Conservation (phyloP, 306 rosid species). For the Inga leiocalycina region DNA sequence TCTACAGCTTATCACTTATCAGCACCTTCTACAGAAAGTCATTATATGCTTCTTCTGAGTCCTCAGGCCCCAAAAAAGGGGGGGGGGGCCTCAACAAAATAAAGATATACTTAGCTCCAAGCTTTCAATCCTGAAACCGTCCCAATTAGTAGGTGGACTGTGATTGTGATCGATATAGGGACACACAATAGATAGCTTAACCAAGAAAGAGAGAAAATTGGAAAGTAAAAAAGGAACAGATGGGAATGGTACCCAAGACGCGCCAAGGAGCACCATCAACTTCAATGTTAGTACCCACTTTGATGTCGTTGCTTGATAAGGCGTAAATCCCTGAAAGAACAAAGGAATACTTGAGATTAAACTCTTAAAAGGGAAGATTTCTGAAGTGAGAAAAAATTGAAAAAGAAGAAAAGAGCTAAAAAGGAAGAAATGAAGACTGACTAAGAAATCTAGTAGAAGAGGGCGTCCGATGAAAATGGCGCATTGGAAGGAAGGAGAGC, state of each 20-base stretch:
- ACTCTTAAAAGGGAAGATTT: not conserved
- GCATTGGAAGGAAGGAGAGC: constrained; percentile 48
- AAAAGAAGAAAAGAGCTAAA: not conserved
- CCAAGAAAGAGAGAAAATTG: not conserved
- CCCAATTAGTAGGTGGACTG: not conserved
- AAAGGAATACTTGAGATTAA: not conserved
- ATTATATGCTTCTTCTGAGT: not conserved
- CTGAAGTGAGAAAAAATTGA: not conserved
- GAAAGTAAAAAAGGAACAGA: not conserved
- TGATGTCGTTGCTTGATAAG: constrained; percentile 85
- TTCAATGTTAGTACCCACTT: constrained; percentile 79
- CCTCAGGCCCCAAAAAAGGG: not conserved
- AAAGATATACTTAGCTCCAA: not conserved
- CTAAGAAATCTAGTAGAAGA: constrained; percentile 52
- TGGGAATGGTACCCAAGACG: constrained; percentile 55
- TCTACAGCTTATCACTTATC: not conserved
- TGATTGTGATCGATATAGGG: not conserved
- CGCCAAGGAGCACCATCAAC: constrained; percentile 97
- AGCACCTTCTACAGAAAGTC: not conserved
- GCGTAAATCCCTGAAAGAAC: constrained; percentile 68
- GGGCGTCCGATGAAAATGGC: constrained; percentile 19
- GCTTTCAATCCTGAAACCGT: not conserved
- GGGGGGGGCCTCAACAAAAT: too few relatives aligned
- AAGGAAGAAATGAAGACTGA: constrained; percentile 32
- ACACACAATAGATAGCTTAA: not conserved